Conservation (phyloP, 2,329 filamentous ascomycete species). For the Apiospora aurea region DNA sequence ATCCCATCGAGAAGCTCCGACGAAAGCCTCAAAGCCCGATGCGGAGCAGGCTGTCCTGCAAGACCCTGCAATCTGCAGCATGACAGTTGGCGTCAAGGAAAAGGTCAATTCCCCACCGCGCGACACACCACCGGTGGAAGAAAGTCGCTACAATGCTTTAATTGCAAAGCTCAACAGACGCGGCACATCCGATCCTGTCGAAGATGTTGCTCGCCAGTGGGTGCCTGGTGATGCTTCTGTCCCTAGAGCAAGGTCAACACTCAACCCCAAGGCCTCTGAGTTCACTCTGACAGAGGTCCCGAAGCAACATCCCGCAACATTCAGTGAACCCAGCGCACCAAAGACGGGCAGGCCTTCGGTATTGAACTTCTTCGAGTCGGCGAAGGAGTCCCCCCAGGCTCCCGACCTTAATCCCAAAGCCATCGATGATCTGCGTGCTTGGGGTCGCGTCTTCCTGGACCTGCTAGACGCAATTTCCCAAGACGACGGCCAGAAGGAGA, state of each 20-base stretch:
- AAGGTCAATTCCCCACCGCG: not conserved
- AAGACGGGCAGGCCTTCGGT: not conserved
- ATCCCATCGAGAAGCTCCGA: not conserved
- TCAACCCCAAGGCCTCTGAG: constrained; percentile 39
- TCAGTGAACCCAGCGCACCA: constrained; percentile 7
- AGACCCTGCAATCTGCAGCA: constrained; percentile 10
- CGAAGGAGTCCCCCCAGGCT: not conserved
- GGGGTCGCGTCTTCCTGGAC: constrained; percentile 11
- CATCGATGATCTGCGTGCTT: constrained; percentile 7
- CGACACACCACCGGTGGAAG: not conserved
- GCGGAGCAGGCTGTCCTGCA: constrained; percentile 13
- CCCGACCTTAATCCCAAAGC: not conserved
- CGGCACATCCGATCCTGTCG: not conserved
- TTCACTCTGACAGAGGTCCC: constrained; percentile 29
- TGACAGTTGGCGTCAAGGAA: not conserved
- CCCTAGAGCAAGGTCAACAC: constrained; percentile 24
- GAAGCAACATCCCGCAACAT: constrained; percentile 17
- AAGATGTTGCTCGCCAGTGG: not conserved
- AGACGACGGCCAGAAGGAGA: not conserved
- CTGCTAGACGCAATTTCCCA: constrained; percentile 2
- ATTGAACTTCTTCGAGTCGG: not conserved
- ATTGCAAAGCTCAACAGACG: constrained; percentile 23
- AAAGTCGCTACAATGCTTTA: constrained; percentile 11
- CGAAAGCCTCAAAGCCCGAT: not conserved
- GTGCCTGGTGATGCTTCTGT: not conserved